Conservation (phyloP, 306 rosid genomes). For the Biancaea sappan region DNA sequence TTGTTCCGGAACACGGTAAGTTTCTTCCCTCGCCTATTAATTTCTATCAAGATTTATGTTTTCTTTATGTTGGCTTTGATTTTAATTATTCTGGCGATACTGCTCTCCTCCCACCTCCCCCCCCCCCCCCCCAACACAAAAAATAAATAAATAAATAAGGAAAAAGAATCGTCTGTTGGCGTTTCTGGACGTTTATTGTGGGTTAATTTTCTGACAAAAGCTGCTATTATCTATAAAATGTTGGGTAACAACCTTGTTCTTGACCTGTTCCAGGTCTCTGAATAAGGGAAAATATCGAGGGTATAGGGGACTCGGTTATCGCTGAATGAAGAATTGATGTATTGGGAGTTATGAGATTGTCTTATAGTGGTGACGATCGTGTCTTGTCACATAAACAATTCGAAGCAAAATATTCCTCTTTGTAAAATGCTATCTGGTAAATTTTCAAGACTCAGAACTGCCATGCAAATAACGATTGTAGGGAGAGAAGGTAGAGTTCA, state of each 20-base stretch:
- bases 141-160: too few species aligned
- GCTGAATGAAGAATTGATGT: slow-evolving; percentile 41
- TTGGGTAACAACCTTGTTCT: not conserved
- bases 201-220: not conserved
- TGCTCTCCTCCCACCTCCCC: not conserved
- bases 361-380: slow-evolving; percentile 35
- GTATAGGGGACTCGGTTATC: not conserved
- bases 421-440: slow-evolving; percentile 79
- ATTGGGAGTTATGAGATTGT: slow-evolving; percentile 67
- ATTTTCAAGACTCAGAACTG: slow-evolving; percentile 58
- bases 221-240: not conserved
- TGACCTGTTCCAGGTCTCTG: slow-evolving; percentile 42
- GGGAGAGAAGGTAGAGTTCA: slow-evolving; percentile 58
- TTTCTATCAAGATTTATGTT: not conserved
- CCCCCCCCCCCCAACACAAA: too few species aligned
- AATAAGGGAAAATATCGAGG: slow-evolving; percentile 23
- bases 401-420: slow-evolving; percentile 37
- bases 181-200: not conserved
- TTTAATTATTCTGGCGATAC: not conserved
- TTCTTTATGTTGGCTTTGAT: not conserved
- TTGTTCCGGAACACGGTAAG: slow-evolving; percentile 28
- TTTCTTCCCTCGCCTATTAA: not conserved
- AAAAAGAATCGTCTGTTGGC: not conserved
- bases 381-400: slow-evolving; percentile 35
- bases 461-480: slow-evolving; percentile 48